Evolutionary conservation across 2,329 filamentous ascomycete species (phyloP), one percentile per base, ranked within the genome.

Genomic region (Penicillium paneum): DNA sequence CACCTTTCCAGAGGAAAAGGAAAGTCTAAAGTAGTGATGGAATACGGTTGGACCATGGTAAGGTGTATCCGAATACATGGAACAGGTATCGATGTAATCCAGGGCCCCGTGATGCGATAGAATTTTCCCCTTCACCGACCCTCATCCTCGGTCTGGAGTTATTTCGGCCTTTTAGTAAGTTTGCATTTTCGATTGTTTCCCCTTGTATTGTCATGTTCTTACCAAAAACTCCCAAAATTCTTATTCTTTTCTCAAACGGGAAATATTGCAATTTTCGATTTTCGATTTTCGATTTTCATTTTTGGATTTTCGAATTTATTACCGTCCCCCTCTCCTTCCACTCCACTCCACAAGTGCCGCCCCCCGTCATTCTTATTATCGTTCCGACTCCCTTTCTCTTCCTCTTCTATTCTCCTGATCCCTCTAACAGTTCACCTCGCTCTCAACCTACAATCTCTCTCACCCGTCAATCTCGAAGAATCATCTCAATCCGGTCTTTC

Each of bases 301-400:
- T 29, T 8, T 5, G 51, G 53, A 39, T 52, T 59, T 54, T 55
- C 55, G 55, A 57, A 61, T 57, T 60, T 56, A 46, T 52, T 54
- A 52, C 55, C 60, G 58, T 59, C 58, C 65, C 59, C 59, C 61
- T 57, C 60, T 61, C 61, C 59, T 61, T 61, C 55, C 55, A 59
- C 56, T 58, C 59, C 57, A 63, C 55, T 63, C 56, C 58, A 58
- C 57, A 32, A 52, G 53, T 59, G 57, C 62, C 62, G 62, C 60
- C 64, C 60, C 46, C 64, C 60, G 55, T 64, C 64, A 62, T 60
- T 60, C 64, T 64, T 64, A 64, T 65, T 65, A 62, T 66, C 63
- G 60, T 61, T 60, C 52, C 51, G 52, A 56, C 57, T 59, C 53
- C 57, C 58, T 52, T 42, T 42, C 52, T 54, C 45, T 54, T 54